Percentiles rank a stretch among this genome's conserved stretches.
These are phyloP conservation scores for Juncus inflexus DNA, from an alignment of 176 grass and related monocot species.

Conservation along the genomic window DNA sequence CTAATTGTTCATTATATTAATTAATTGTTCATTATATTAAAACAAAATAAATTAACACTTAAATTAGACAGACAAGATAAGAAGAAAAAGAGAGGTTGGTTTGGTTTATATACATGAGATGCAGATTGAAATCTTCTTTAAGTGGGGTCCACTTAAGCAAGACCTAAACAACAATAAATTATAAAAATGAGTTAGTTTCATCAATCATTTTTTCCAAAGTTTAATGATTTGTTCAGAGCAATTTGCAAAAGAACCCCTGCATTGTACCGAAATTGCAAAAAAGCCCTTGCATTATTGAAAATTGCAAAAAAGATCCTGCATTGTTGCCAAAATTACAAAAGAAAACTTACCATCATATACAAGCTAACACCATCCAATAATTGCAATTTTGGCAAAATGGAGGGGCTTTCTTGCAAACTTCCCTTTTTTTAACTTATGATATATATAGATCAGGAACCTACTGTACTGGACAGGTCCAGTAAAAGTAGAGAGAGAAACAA, in stretches of 20 bases:
- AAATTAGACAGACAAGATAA: slow-evolving; percentile 3
- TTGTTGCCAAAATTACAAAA: not conserved
- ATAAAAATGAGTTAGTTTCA: slow-evolving; percentile 7
- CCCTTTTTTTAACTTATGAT: no score
- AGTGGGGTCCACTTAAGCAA: slow-evolving; percentile 74
- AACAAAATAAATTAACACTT: not conserved
- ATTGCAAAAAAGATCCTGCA: no score
- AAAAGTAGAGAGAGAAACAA: slow-evolving; percentile 10
- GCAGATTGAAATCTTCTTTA: slow-evolving; percentile 80
- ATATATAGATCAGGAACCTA: no score
- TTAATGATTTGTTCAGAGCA: not conserved
- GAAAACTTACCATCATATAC: not conserved
- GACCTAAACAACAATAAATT: slow-evolving; percentile 46
- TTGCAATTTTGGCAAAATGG: no score
- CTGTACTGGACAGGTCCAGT: slow-evolving; percentile 10
- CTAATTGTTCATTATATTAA: slow-evolving; percentile 27
- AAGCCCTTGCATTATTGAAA: no score
- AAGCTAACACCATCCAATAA: no score
- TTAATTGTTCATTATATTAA: slow-evolving; percentile 9
- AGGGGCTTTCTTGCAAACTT: no score
- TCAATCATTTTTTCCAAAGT: not conserved
- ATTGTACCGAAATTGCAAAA: no score
- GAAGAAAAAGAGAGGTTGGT: slow-evolving; percentile 26
- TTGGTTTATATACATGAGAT: slow-evolving; percentile 80
- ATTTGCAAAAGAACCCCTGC: no score